Conservation (phyloP, 2,329 filamentous ascomycete genomes). For the Ambrosiella beaveri region DNA sequence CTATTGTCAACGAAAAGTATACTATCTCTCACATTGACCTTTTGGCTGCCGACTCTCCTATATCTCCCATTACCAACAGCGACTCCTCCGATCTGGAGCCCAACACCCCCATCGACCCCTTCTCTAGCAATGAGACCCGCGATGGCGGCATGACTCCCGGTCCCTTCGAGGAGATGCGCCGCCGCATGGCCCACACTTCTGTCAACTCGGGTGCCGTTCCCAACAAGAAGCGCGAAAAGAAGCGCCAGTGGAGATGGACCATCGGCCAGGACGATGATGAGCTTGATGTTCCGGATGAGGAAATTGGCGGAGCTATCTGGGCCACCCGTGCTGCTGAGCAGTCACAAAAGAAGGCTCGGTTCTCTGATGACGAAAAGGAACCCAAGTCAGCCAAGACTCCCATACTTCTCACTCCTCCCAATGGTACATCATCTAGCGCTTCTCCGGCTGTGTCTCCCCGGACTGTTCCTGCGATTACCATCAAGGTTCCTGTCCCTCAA, state of each 20-base stretch:
- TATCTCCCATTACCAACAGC: constrained; percentile 3
- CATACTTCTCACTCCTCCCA: background rate
- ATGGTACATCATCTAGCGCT: background rate
- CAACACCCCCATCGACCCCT: constrained; percentile 31
- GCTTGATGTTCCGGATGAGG: constrained; percentile 18
- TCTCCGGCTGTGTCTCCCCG: background rate
- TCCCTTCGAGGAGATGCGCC: constrained; percentile 45
- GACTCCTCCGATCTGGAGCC: constrained; percentile 15
- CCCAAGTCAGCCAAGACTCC: background rate
- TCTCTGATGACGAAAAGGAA: constrained; percentile 1
- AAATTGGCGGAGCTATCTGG: constrained; percentile 26
- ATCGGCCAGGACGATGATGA: constrained; percentile 33
- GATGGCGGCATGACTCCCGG: constrained; percentile 46
- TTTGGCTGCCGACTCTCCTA: constrained; percentile 34
- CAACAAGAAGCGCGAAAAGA: constrained; percentile 37
- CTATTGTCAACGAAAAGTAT: constrained; percentile 46
- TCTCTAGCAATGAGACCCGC: constrained; percentile 35
- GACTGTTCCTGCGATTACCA: background rate
- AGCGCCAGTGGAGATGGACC: constrained; percentile 48
- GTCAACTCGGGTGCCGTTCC: background rate
- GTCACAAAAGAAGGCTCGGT: constrained; percentile 10
- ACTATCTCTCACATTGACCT: constrained; percentile 46
- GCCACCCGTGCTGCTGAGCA: constrained; percentile 22
- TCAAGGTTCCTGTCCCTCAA: constrained; percentile 1
- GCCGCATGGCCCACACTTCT: constrained; percentile 33